Percentiles rank a stretch among this genome's conserved stretches.
Conservation (phyloP, 169 alveolate genomes). For the Plasmodium falciparum region DNA sequence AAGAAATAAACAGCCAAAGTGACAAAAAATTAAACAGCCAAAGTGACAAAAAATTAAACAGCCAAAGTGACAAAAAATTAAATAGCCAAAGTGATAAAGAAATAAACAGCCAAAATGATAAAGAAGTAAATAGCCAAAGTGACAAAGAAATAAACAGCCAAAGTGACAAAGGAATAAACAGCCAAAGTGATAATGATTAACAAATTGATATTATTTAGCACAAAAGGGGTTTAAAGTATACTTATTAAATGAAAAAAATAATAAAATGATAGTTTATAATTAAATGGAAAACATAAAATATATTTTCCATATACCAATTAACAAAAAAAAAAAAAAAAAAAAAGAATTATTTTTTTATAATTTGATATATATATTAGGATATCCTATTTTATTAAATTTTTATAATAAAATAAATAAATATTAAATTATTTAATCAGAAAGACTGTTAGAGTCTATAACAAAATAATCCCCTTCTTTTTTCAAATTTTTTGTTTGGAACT, state of each 20-base stretch:
- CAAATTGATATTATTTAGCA: too few relatives aligned
- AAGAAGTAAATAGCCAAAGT: not conserved
- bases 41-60: too few relatives aligned
- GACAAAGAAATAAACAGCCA: slow-evolving; percentile 18
- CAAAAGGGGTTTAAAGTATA: too few relatives aligned
- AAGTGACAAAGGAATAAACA: not conserved
- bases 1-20: not conserved
- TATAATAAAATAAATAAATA: not conserved
- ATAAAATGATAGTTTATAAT: too few relatives aligned
- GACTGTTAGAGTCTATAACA: slow-evolving; percentile 23
- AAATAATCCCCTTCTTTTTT: slow-evolving; percentile 58
- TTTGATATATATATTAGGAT: not conserved
- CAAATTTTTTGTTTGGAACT: slow-evolving; percentile 57
- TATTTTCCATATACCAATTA: not conserved
- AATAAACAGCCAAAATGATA: too few relatives aligned
- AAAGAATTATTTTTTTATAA: not conserved
- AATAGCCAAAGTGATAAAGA: too few relatives aligned
- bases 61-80: too few relatives aligned
- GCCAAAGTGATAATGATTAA: too few relatives aligned
- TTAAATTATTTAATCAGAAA: slow-evolving; percentile 2
- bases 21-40: too few relatives aligned
- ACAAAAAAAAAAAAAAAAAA: not conserved
- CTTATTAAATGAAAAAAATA: too few relatives aligned
- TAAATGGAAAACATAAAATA: too few relatives aligned
- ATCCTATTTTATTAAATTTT: too few relatives aligned